phyloP scores from a whole-genome alignment of 495 filamentous ascomycete genomes.

The Neurospora cerealis region DNA sequence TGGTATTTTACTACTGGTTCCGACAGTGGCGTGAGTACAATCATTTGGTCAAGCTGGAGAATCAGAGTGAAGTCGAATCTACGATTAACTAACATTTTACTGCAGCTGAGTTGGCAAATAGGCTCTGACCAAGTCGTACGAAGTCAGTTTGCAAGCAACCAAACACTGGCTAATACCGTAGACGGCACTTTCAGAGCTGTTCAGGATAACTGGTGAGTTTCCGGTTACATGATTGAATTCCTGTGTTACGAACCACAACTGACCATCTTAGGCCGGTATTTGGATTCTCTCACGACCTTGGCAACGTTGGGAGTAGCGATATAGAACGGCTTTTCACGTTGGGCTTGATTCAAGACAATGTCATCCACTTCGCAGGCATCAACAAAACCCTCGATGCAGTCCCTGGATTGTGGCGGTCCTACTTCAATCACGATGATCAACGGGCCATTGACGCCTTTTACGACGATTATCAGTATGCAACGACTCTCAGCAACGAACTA shows the following conservation, averaged over 20 bases:
- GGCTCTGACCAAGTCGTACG: conserved; percentile 58
- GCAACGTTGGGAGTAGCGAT: conserved; percentile 19
- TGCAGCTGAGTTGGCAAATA: conserved; percentile 47
- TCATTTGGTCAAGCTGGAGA: neutral
- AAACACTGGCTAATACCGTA: conserved; percentile 52
- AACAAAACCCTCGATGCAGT: conserved; percentile 56
- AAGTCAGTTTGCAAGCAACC: conserved; percentile 51
- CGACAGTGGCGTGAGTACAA: conserved; percentile 24
- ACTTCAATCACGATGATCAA: conserved; percentile 42
- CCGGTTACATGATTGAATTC: neutral
- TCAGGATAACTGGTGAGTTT: conserved; percentile 50
- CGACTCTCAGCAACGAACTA: conserved; percentile 46
- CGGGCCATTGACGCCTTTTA: conserved; percentile 60
- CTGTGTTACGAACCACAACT: conserved; percentile 1
- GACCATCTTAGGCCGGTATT: conserved; percentile 59
- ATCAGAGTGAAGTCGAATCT: neutral
- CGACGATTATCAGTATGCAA: conserved; percentile 52
- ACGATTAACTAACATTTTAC: conserved; percentile 6
- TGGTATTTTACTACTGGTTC: conserved; percentile 56
- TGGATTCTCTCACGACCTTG: conserved; percentile 73
- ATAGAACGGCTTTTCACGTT: conserved; percentile 61
- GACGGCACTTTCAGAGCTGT: conserved; percentile 61
- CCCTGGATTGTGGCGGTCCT: conserved; percentile 69
- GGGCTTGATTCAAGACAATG: conserved; percentile 61
- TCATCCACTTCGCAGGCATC: conserved; percentile 66